Conservation (phyloP, 1,284 basidiomycete species). For the Sanghuangporus weigelae region DNA sequence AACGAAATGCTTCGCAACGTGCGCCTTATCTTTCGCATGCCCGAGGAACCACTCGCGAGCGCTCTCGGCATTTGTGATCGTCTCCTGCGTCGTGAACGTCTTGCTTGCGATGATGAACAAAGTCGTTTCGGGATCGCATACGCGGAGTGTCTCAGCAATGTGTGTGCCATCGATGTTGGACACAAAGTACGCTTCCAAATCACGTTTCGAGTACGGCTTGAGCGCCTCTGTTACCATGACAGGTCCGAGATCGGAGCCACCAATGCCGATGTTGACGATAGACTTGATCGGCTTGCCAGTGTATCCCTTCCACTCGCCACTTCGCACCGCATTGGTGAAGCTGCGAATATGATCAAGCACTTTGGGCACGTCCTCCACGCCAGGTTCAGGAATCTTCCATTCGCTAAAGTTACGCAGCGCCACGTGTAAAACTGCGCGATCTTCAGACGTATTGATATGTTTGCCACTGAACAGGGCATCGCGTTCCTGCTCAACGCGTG, state of each 20-base stretch:
- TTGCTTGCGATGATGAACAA: slow-evolving; percentile 98
- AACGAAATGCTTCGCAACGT: slow-evolving; percentile 99
- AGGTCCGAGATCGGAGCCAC: slow-evolving; percentile 95
- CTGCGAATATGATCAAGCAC: slow-evolving; percentile 91
- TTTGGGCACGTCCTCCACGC: slow-evolving; percentile 76
- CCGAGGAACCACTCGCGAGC: slow-evolving; percentile 94
- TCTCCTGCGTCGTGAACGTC: slow-evolving; percentile 99
- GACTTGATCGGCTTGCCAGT: slow-evolving; percentile 93
- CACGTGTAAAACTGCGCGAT: slow-evolving; percentile 92
- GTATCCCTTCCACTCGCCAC: slow-evolving; percentile 92
- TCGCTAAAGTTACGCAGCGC: slow-evolving; percentile 86
- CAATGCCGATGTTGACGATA: slow-evolving; percentile 98
- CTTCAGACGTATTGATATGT: slow-evolving; percentile 98
- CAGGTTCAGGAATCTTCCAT: slow-evolving; percentile 72
- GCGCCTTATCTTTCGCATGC: slow-evolving; percentile 78
- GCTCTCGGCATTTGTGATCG: slow-evolving; percentile 95
- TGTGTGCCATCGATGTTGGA: slow-evolving; percentile 99
- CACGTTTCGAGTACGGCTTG: slow-evolving; percentile 88
- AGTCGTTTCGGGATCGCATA: slow-evolving; percentile 89
- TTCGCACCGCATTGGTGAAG: slow-evolving; percentile 84
- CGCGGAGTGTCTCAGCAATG: slow-evolving; percentile 81
- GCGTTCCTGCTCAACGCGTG: slow-evolving; percentile 78
- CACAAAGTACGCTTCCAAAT: slow-evolving; percentile 86
- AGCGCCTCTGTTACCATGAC: slow-evolving; percentile 99
- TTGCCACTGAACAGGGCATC: slow-evolving; percentile 94